Evolutionary conservation across 192 early-diverging fungal species (phyloP).

Genomic region (Funneliformis mosseae): DNA sequence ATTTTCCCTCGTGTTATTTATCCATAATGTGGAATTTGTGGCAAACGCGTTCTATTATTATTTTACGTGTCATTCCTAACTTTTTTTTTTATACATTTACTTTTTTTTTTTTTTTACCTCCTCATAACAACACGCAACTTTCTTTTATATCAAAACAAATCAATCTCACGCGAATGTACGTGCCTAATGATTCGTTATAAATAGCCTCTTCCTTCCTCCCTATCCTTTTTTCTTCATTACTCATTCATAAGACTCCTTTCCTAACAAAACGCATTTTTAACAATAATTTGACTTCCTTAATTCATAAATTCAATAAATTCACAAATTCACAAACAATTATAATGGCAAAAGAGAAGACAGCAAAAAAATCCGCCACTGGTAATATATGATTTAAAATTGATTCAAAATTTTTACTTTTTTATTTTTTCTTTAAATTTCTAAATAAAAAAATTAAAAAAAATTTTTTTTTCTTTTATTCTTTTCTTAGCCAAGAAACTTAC

Average conservation of each 20-base stretch:
- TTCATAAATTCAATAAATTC: neutral
- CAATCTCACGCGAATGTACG: neutral
- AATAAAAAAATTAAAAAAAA: too few species aligned
- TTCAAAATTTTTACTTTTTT: neutral
- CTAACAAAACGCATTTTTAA: neutral
- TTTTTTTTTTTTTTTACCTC: neutral
- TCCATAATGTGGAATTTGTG: too few species aligned
- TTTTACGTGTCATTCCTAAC: too few species aligned
- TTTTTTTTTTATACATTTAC: neutral
- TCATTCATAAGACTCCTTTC: neutral
- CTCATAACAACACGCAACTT: neutral
- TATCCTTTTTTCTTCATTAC: neutral
- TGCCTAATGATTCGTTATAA: neutral
- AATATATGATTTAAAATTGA: neutral
- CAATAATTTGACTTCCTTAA: neutral
- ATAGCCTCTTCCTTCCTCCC: neutral
- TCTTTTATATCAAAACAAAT: neutral
- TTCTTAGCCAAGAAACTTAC: conserved; percentile 39
- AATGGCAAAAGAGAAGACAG: conserved; percentile 19
- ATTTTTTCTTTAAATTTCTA: neutral
- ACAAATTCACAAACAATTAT: neutral
- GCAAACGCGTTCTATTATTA: too few species aligned
- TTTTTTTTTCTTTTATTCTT: neutral
- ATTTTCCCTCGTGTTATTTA: too few species aligned
- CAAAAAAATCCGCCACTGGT: neutral